Evolutionary conservation across 345 rosid genomes (phyloP).

Genomic region (Aquilaria sinensis): DNA sequence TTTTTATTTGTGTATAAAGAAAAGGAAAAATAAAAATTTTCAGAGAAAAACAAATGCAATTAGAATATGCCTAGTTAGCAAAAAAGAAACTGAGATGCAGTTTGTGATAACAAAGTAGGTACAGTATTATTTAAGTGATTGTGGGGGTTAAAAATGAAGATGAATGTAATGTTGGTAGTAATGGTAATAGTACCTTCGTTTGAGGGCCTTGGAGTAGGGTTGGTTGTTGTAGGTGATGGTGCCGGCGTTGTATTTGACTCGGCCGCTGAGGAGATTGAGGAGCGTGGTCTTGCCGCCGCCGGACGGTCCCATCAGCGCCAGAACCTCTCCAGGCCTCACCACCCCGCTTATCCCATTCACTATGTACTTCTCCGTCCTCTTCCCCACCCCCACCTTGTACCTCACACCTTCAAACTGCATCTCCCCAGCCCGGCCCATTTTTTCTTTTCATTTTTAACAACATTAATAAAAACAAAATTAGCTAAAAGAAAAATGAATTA

Average conservation of each 20-base stretch:
- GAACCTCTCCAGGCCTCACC: conserved; percentile 25
- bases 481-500: not conserved
- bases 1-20: not conserved
- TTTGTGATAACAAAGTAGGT: no score
- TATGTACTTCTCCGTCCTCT: conserved; percentile 13
- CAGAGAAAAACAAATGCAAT: not conserved
- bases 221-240: conserved; percentile 23
- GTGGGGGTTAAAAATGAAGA: no score
- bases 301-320: conserved; percentile 32
- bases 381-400: conserved; percentile 8
- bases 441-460: not conserved
- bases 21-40: not conserved
- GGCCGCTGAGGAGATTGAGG: conserved; percentile 29
- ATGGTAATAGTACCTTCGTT: conserved; percentile 11
- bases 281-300: conserved; percentile 33
- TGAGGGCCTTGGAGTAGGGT: conserved; percentile 20
- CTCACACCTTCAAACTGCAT: conserved; percentile 17
- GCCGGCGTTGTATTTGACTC: conserved; percentile 11
- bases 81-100: no score
- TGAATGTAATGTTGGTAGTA: not conserved
- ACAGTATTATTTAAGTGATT: no score
- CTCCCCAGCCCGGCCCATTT: not conserved
- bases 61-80: no score
- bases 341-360: conserved; percentile 24
- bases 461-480: not conserved